Evolutionary conservation across 1,284 basidiomycete genomes (phyloP), one percentile per base, ranked within the genome.

Genomic region (Malassezia globosa): DNA sequence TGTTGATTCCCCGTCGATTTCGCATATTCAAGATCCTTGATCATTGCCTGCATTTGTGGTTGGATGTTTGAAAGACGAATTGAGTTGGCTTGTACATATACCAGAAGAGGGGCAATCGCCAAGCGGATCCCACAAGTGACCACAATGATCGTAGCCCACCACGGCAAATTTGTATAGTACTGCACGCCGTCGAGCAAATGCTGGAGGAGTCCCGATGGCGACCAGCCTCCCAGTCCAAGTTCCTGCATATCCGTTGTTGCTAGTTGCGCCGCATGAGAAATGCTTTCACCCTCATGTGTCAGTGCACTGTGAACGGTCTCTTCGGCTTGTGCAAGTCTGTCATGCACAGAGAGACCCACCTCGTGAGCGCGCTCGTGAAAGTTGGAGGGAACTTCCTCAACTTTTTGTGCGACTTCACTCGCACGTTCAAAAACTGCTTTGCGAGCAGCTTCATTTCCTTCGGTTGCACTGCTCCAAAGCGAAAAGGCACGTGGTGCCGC

Each of bases 121-220:
- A 80, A 51, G 29, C 86, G 83, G 73, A 86, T 81, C 59, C 80
- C 70, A 10, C 85, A 60, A 18, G 84, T 82, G 38, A 83, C 80
- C 5, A 77, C 74, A 26, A 87, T 75, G 72, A 95, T 87, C 25
- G 70, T 63, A 25, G 65, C 58, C 64, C 65, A 72, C 73, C 73
- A 74, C 6, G 67, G 66, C 4, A 72, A 51, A n/a, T 70, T 67
- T 82, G 82, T 82, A 35, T 77, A 73, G 46, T 84, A 81, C 58
- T 88, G 81, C 40, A 88, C 72, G 34, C 81, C 66, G 63, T 92
- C 86, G 51, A 89, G 76, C 7, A 76, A 64, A 61, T 77, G 76
- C 31, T 75, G 74, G 76, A 79, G 79, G 80, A 85, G 61, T 7
- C 83, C 62, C 5, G 51, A 50, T 7, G 62, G 62, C 26, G 56